These are phyloP conservation scores for Cladophialophora yegresii DNA, from an alignment of 2,329 filamentous ascomycete species.

Conservation along the genomic window DNA sequence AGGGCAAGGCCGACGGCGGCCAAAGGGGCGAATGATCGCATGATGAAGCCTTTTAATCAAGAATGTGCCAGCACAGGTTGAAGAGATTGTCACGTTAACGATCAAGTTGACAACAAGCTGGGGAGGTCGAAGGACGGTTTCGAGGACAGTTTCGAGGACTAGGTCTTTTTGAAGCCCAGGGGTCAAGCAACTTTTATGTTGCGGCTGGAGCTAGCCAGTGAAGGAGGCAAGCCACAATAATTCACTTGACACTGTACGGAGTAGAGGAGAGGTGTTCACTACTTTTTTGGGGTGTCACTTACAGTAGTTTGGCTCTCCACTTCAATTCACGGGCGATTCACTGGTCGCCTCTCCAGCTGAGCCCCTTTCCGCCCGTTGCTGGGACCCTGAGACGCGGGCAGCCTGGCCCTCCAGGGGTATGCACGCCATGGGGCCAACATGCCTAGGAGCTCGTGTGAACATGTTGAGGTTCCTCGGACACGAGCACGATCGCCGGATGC, in stretches of 20 bases:
- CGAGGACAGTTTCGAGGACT: not conserved
- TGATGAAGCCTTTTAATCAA: constrained; percentile 14
- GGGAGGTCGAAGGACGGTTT: constrained; percentile 9
- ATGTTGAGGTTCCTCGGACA: not conserved
- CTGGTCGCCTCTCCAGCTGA: constrained; percentile 4
- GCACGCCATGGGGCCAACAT: not conserved
- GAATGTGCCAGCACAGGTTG: not conserved
- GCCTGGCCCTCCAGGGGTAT: not conserved
- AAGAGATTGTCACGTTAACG: constrained; percentile 1
- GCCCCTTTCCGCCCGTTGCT: constrained; percentile 16
- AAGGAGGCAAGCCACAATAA: not conserved
- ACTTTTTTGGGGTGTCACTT: constrained; percentile 16
- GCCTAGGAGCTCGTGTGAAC: not conserved
- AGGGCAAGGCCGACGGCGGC: constrained; percentile 45
- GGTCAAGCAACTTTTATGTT: constrained; percentile 5
- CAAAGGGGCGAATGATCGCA: constrained; percentile 35
- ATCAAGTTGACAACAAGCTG: constrained; percentile 2
- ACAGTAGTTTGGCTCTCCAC: not conserved
- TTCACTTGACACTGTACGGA: too few relatives aligned
- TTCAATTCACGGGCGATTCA: not conserved
- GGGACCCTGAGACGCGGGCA: constrained; percentile 20
- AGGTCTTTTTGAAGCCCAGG: not conserved
- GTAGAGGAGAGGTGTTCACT: constrained; percentile 30
- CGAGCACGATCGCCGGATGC: too few relatives aligned
- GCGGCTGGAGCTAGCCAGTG: constrained; percentile 9